These are phyloP conservation scores for Saturnispora serradocipensis DNA, from an alignment of 805 yeast species.

Conservation along the genomic window DNA sequence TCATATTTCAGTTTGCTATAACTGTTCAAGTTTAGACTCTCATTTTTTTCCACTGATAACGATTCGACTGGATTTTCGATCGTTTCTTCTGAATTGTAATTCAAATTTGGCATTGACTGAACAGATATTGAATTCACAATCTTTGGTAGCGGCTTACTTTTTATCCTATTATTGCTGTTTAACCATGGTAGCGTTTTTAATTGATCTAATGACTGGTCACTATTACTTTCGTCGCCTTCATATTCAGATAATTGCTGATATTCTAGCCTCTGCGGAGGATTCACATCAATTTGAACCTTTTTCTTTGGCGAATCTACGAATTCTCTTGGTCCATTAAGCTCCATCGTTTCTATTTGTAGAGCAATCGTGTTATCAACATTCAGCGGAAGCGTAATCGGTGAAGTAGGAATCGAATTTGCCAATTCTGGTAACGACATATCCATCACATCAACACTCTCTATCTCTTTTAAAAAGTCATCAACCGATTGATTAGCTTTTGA, in stretches of 20 bases:
- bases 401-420: slow-evolving; percentile 1
- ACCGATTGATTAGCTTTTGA: slow-evolving; percentile 29
- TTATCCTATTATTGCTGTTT: not conserved
- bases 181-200: not conserved
- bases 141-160: slow-evolving; percentile 28
- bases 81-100: slow-evolving; percentile 21
- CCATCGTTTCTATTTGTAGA: slow-evolving; percentile 11
- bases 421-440: slow-evolving; percentile 10
- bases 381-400: slow-evolving; percentile 8
- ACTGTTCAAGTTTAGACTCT: slow-evolving; percentile 6
- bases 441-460: slow-evolving; percentile 11
- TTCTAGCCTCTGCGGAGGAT: slow-evolving; percentile 32
- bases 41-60: not conserved
- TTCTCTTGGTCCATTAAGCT: slow-evolving; percentile 24
- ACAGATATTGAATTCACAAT: slow-evolving; percentile 29
- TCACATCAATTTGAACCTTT: slow-evolving; percentile 31
- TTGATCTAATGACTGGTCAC: not conserved
- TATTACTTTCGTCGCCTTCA: slow-evolving; percentile 12
- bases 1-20: slow-evolving; percentile 17
- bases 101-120: slow-evolving; percentile 27
- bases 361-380: slow-evolving; percentile 2
- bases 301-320: slow-evolving; percentile 17
- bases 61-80: slow-evolving; percentile 16
- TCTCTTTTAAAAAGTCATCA: slow-evolving; percentile 30
- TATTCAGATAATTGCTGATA: slow-evolving; percentile 23